A percentile compares a stretch with the other conserved stretches of the same genome.
Evolutionary conservation across 2,329 filamentous ascomycete species (phyloP).

Genomic region (Colletotrichum liriopes): DNA sequence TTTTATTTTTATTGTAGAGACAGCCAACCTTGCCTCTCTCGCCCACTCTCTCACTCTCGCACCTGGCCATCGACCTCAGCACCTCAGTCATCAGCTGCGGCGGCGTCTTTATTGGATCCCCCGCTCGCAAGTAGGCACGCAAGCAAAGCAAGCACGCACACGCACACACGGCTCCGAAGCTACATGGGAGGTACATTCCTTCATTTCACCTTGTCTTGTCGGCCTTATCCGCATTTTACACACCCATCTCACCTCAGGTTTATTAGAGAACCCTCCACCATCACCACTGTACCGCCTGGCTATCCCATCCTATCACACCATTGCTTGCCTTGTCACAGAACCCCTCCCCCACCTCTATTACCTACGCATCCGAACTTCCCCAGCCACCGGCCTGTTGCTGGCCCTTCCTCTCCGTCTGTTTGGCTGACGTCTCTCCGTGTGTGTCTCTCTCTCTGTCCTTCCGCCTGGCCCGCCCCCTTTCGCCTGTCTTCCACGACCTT

Average conservation of each 20-base stretch:
- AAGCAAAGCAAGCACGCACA: not conserved
- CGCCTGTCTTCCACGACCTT: constrained; percentile 7
- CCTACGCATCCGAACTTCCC: constrained; percentile 40
- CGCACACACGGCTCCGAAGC: not conserved
- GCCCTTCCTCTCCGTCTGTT: constrained; percentile 3
- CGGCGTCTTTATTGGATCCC: constrained; percentile 6
- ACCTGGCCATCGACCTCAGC: not conserved
- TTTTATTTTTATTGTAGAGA: constrained; percentile 11
- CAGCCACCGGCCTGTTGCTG: constrained; percentile 25
- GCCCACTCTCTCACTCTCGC: not conserved
- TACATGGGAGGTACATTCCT: constrained; percentile 5
- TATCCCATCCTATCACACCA: constrained; percentile 38
- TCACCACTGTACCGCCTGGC: constrained; percentile 4
- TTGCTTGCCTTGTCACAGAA: constrained; percentile 36
- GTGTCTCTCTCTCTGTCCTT: not conserved
- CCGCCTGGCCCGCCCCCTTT: constrained; percentile 17
- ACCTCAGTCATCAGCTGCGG: not conserved
- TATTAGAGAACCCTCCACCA: constrained; percentile 16
- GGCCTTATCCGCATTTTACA: constrained; percentile 34
- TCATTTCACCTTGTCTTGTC: constrained; percentile 9
- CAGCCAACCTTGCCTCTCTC: not conserved
- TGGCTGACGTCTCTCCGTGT: not conserved
- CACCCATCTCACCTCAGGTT: constrained; percentile 37
- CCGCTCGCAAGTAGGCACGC: not conserved
- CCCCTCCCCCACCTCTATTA: constrained; percentile 37